Evolutionary conservation across 108 stramenopile species (phyloP).

Genomic region (Cyclotella distinguenda): DNA sequence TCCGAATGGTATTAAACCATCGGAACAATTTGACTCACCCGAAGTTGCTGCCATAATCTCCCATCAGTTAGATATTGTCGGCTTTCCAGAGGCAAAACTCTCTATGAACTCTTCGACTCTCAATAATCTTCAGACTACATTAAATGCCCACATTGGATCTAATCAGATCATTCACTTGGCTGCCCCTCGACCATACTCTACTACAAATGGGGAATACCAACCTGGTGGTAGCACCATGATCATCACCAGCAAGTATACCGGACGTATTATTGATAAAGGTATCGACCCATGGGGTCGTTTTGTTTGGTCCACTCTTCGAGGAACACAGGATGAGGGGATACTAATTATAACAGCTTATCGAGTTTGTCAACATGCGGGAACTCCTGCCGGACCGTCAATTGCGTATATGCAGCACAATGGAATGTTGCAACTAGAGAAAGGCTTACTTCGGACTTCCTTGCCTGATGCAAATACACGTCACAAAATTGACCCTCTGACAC

Average conservation of each 20-base stretch:
- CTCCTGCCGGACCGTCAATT: not conserved
- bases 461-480: not conserved
- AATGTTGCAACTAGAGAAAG: not conserved
- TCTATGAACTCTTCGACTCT: not conserved
- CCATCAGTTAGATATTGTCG: not conserved
- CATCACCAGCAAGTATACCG: not conserved
- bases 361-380: slow-evolving; percentile 2
- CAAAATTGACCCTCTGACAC: not conserved
- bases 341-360: not conserved
- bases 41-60: not conserved
- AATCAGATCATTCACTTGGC: not conserved
- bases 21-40: too few relatives aligned
- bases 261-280: not conserved
- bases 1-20: too few relatives aligned
- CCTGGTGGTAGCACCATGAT: slow-evolving; percentile 1
- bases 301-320: not conserved
- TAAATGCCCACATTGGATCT: not conserved
- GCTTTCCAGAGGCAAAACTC: not conserved
- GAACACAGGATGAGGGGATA: slow-evolving; percentile 3
- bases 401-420: not conserved
- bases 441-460: too few relatives aligned
- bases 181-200: not conserved
- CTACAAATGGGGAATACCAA: not conserved
- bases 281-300: slow-evolving; percentile 4
- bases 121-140: not conserved